phyloP scores from a whole-genome alignment of 1,284 basidiomycete species.

The Rhodotorula sp. region DNA sequence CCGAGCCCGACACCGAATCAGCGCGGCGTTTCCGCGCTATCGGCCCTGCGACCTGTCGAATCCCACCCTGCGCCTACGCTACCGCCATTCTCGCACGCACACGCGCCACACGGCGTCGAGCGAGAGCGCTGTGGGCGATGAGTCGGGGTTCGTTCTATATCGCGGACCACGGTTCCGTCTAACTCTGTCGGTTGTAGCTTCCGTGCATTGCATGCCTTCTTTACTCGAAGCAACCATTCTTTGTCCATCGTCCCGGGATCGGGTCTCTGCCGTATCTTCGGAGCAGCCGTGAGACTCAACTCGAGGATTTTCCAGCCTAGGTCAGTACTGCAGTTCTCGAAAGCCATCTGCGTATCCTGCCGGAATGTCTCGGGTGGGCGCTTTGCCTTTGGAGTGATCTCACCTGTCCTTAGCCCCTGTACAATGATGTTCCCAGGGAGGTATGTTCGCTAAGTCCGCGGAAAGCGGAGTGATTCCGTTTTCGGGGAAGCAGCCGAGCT shows the following conservation, averaged over 20 bases:
- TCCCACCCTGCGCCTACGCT: neutral
- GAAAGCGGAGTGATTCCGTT: neutral
- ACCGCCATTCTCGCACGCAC: neutral
- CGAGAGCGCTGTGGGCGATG: slow-evolving; percentile 10
- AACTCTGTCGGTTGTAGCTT: neutral
- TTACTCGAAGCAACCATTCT: neutral
- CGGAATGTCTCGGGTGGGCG: no score
- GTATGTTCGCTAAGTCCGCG: no score
- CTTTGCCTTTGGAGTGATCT: no score
- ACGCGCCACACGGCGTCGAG: neutral
- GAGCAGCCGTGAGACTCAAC: neutral
- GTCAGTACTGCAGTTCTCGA: no score
- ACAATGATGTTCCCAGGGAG: no score
- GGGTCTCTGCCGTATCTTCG: no score
- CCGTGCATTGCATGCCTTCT: neutral
- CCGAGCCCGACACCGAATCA: neutral
- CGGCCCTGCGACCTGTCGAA: slow-evolving; percentile 1
- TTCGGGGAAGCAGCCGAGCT: neutral
- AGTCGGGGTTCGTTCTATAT: neutral
- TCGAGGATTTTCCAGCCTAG: no score
- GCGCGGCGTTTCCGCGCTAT: neutral
- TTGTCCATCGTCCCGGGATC: no score
- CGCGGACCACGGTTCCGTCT: neutral
- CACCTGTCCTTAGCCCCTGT: no score
- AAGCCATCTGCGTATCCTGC: no score